phyloP scores from a whole-genome alignment of 352 stramenopile genomes.

The Phytophthora meadii region DNA sequence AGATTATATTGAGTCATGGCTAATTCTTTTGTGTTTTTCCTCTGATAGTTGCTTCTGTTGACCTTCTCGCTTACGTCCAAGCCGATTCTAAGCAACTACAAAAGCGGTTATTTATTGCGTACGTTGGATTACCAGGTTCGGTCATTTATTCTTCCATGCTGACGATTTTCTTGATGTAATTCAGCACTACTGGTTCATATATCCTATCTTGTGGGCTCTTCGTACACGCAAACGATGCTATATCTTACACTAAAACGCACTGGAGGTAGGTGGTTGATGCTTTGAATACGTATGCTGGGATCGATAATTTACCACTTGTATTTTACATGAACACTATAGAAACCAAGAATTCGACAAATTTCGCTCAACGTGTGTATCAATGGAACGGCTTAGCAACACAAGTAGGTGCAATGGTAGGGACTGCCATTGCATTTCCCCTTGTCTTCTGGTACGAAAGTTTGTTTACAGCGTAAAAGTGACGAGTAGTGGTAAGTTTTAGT shows the following conservation, averaged over 20 bases:
- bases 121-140: conserved; percentile 14
- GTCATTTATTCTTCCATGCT: neutral
- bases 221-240: conserved; percentile 82
- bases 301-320: neutral
- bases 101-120: conserved; percentile 63
- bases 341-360: conserved; percentile 33
- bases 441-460: conserved; percentile 65
- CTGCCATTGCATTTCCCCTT: conserved; percentile 69
- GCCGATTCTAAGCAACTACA: conserved; percentile 46
- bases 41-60: conserved; percentile 47
- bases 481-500: neutral
- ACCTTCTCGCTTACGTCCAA: conserved; percentile 49
- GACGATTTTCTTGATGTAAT: neutral
- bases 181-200: conserved; percentile 56
- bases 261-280: conserved; percentile 29
- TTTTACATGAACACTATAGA: conserved; percentile 22
- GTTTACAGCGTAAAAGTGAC: conserved; percentile 33
- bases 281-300: neutral
- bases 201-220: conserved; percentile 59
- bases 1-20: neutral
- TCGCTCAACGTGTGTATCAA: conserved; percentile 65
- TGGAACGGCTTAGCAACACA: conserved; percentile 76
- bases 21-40: neutral
- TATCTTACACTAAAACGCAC: conserved; percentile 72
- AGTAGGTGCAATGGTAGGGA: conserved; percentile 67